Evolutionary conservation across 2,329 filamentous ascomycete genomes (phyloP).

Genomic region (Colletotrichum lindemuthianum): DNA sequence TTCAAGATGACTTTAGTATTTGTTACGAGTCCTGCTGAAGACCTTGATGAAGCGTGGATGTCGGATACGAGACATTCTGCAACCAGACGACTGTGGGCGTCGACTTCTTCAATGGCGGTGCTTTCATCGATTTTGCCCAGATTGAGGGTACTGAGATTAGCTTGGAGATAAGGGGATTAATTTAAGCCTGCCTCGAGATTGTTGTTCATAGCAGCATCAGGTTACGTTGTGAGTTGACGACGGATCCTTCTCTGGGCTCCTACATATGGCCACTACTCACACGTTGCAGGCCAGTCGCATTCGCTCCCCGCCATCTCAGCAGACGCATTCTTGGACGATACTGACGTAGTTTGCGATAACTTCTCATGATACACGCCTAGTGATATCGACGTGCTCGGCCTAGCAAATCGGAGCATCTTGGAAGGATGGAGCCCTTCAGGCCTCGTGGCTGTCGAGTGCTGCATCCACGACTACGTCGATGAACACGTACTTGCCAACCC

Average conservation of each 20-base stretch:
- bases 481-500: not conserved
- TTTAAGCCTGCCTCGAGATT: not conserved
- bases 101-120: conserved; percentile 1
- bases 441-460: not conserved
- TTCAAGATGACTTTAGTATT: not conserved
- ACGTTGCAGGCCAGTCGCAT: not conserved
- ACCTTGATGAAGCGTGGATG: not conserved
- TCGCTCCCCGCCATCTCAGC: not conserved
- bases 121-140: not conserved
- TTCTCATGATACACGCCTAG: not conserved
- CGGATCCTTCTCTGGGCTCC: not conserved
- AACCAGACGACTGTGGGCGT: not conserved
- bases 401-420: not conserved
- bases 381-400: conserved; percentile 6
- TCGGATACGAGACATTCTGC: not conserved
- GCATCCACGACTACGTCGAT: conserved; percentile 17
- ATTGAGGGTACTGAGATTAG: not conserved
- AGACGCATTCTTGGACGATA: not conserved
- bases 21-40: not conserved
- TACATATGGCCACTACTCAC: not conserved
- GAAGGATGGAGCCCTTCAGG: not conserved
- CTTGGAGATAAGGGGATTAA: not conserved
- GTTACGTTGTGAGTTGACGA: not conserved
- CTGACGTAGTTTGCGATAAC: not conserved
- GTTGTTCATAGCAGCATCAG: not conserved